Evolutionary conservation across 139 green algal genomes (phyloP).

Genomic region (Mesostigma viride): DNA sequence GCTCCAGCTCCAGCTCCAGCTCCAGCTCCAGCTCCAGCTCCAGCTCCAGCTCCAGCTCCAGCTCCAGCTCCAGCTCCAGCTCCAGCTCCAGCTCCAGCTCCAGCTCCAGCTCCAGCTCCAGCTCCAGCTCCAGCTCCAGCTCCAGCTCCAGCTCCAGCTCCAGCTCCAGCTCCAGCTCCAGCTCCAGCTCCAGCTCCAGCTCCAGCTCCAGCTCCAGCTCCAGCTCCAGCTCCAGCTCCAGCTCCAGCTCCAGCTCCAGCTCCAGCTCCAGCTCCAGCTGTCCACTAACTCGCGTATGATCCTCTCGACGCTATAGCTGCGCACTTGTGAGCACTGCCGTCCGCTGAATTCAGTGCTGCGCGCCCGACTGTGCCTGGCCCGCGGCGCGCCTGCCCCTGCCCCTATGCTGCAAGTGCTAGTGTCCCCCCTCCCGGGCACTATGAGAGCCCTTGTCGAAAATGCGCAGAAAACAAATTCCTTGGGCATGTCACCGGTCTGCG

Average conservation of each 20-base stretch:
- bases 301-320: too few species aligned
- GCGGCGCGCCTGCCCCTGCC: too few species aligned
- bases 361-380: too few species aligned
- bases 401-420: too few species aligned
- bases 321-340: too few species aligned
- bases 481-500: too few species aligned
- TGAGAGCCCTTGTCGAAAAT: too few species aligned
- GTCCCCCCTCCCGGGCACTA: too few species aligned
- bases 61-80: neutral
- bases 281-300: too few species aligned
- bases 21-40: neutral
- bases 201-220: neutral
- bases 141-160: neutral
- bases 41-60: neutral
- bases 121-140: neutral
- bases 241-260: conserved; percentile 4
- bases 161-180: neutral
- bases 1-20: neutral
- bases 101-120: neutral
- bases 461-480: too few species aligned
- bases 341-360: too few species aligned
- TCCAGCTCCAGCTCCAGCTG: too few species aligned
- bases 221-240: conserved; percentile 4
- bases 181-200: neutral
- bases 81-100: neutral